A percentile compares a stretch with the other conserved stretches of the same genome.
Evolutionary conservation across 1,284 basidiomycete genomes (phyloP).

Genomic region (Boletus semigastroideus): DNA sequence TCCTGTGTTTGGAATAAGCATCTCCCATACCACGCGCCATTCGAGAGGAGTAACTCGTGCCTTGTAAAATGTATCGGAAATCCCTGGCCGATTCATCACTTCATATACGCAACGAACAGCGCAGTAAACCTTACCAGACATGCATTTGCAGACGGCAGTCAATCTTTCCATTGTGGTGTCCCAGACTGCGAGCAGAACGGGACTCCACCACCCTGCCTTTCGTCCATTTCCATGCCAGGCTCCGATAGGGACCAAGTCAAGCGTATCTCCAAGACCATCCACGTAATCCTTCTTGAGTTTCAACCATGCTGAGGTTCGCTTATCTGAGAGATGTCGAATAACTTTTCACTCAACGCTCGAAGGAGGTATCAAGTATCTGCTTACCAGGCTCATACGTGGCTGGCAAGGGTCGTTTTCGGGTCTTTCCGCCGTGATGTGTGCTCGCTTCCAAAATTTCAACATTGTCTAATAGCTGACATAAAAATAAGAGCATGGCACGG

Average conservation of each 20-base stretch:
- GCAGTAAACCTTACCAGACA: slow-evolving; percentile 56
- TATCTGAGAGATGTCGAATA: slow-evolving; percentile 45
- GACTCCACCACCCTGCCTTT: slow-evolving; percentile 93
- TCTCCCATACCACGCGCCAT: neutral
- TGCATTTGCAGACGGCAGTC: slow-evolving; percentile 87
- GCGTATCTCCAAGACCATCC: slow-evolving; percentile 58
- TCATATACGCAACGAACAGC: neutral
- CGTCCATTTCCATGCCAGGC: slow-evolving; percentile 94
- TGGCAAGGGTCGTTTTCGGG: slow-evolving; percentile 69
- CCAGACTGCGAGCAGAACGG: slow-evolving; percentile 83
- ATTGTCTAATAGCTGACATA: slow-evolving; percentile 57
- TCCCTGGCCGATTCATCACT: slow-evolving; percentile 50
- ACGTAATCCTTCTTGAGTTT: slow-evolving; percentile 86
- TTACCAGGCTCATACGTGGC: slow-evolving; percentile 88
- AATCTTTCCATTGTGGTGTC: slow-evolving; percentile 68
- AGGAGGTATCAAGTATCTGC: slow-evolving; percentile 8
- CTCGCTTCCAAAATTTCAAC: slow-evolving; percentile 41
- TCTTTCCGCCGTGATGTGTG: slow-evolving; percentile 35
- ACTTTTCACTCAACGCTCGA: neutral
- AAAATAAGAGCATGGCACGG: slow-evolving; percentile 7
- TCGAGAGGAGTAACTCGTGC: slow-evolving; percentile 31
- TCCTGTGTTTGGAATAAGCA: slow-evolving; percentile 34
- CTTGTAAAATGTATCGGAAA: slow-evolving; percentile 88
- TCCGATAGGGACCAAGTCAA: slow-evolving; percentile 74
- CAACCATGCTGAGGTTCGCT: slow-evolving; percentile 75